Conservation (phyloP, 495 filamentous ascomycete species). For the Aspergillus conjunctus region DNA sequence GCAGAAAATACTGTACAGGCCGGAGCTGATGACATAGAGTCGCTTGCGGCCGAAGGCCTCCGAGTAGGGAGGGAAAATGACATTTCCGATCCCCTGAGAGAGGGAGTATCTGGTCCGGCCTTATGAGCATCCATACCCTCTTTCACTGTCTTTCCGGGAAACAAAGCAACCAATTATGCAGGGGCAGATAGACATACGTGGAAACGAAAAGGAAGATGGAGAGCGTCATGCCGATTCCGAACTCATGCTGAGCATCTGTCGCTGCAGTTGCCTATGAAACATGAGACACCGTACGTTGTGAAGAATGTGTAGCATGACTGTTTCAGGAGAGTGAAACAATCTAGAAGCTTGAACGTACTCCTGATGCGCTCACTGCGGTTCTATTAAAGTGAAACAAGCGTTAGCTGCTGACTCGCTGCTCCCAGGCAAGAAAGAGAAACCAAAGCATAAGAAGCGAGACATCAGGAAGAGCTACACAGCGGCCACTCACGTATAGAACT, state of each 20-base stretch:
- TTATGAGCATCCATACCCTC: constrained; percentile 1
- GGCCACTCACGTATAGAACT: constrained; percentile 29
- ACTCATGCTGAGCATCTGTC: constrained; percentile 25
- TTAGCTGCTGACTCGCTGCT: neutral
- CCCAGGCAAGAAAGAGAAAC: neutral
- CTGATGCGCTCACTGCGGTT: constrained; percentile 34
- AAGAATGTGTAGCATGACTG: constrained; percentile 2
- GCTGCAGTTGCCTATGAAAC: constrained; percentile 26
- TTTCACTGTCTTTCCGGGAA: constrained; percentile 11
- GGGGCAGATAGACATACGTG: constrained; percentile 25
- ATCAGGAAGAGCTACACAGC: neutral
- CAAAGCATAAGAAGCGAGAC: neutral
- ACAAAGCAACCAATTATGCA: constrained; percentile 19
- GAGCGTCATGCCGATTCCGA: constrained; percentile 21
- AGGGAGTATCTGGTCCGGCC: constrained; percentile 35
- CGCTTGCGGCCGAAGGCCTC: constrained; percentile 50
- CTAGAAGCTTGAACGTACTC: constrained; percentile 19
- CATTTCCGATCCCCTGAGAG: constrained; percentile 48
- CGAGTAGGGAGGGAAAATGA: constrained; percentile 50
- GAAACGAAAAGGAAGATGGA: constrained; percentile 34
- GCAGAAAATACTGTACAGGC: constrained; percentile 40
- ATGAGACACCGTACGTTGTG: neutral
- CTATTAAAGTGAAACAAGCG: constrained; percentile 17
- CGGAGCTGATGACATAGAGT: constrained; percentile 44
- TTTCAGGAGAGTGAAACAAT: neutral